These are phyloP conservation scores for Pisolithus tinctorius DNA, from an alignment of 768 basidiomycete genomes.

Conservation along the genomic window DNA sequence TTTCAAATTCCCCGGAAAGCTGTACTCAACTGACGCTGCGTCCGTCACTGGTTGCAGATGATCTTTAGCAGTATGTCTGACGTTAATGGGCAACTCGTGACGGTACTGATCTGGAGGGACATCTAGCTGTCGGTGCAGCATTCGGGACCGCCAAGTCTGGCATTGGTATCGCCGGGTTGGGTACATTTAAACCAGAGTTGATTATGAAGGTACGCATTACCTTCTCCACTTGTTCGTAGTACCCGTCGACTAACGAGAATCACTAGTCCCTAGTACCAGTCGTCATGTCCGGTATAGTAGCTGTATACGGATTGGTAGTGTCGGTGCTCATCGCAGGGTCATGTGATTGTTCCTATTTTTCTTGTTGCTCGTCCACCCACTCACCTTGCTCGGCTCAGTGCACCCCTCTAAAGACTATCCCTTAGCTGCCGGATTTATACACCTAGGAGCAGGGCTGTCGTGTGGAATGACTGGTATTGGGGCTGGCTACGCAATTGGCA, in stretches of 20 bases:
- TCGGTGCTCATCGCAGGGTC: conserved; percentile 84
- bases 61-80: conserved; percentile 79
- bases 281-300: conserved; percentile 98
- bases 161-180: conserved; percentile 93
- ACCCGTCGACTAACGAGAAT: background rate
- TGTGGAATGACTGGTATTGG: conserved; percentile 90
- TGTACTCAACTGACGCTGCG: conserved; percentile 7
- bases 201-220: conserved; percentile 81
- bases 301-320: conserved; percentile 94
- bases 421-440: conserved; percentile 81
- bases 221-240: background rate
- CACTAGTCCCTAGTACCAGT: conserved; percentile 87
- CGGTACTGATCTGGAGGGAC: conserved; percentile 2
- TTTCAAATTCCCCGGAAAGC: conserved; percentile 1
- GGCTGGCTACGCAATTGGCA: conserved; percentile 92
- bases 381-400: conserved; percentile 36
- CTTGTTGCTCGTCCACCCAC: conserved; percentile 8
- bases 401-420: conserved; percentile 62
- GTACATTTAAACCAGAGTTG: conserved; percentile 89
- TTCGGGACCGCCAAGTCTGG: conserved; percentile 96
- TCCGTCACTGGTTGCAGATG: conserved; percentile 57
- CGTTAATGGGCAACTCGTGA: conserved; percentile 1
- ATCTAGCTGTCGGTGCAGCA: conserved; percentile 83
- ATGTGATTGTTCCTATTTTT: conserved; percentile 30
- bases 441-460: conserved; percentile 86